These are phyloP conservation scores for Ehretia macrophylla DNA, from an alignment of 257 asterid genomes.

Conservation along the genomic window DNA sequence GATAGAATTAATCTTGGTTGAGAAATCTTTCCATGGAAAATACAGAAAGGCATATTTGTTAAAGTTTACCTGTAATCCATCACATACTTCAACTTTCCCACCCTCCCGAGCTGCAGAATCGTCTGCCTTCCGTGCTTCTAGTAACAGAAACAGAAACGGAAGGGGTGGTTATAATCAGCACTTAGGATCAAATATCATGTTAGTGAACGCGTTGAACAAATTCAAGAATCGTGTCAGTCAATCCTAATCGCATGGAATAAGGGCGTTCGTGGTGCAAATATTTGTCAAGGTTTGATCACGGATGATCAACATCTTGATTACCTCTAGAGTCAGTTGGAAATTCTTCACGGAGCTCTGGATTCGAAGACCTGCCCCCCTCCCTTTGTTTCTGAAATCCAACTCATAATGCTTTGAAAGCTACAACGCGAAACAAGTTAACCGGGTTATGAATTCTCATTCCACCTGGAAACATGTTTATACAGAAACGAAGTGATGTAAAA, in stretches of 20 bases:
- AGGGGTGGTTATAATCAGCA: not conserved
- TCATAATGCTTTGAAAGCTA: conserved; percentile 69
- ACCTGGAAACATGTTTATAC: not conserved
- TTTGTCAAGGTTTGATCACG: too few species aligned
- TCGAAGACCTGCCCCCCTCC: conserved; percentile 65
- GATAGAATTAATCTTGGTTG: too few species aligned
- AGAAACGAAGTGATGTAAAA: not conserved
- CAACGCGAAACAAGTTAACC: conserved; percentile 1
- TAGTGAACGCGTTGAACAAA: not conserved
- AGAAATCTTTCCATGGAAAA: not conserved
- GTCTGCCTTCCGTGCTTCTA: conserved; percentile 83
- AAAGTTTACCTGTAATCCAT: conserved; percentile 90
- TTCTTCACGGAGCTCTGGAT: conserved; percentile 86
- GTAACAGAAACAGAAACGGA: conserved; percentile 4
- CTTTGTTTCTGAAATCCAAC: conserved; percentile 80
- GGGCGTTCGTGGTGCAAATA: too few species aligned
- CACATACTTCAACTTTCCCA: conserved; percentile 76
- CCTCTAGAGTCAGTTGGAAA: conserved; percentile 83
- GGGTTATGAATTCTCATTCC: not conserved
- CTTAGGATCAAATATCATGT: too few species aligned
- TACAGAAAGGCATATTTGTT: not conserved
- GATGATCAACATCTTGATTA: too few species aligned
- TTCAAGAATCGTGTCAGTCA: not conserved
- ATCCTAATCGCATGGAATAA: too few species aligned
- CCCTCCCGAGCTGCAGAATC: conserved; percentile 83